Evolutionary conservation across 1,284 basidiomycete species (phyloP).

Genomic region (Cutaneotrichosporon mucoides): DNA sequence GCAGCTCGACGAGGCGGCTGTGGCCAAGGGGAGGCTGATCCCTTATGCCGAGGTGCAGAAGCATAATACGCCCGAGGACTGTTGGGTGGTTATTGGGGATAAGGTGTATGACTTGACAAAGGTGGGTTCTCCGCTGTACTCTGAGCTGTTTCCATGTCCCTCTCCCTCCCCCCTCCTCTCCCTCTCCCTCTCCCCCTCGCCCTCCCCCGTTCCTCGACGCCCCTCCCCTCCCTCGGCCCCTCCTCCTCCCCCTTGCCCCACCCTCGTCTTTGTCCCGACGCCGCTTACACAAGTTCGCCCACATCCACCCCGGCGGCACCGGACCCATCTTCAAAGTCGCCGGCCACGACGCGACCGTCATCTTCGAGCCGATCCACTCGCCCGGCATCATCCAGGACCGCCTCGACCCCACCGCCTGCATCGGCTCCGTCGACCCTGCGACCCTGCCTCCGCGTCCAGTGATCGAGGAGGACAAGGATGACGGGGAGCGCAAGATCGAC

Average conservation of each 20-base stretch:
- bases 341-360: slow-evolving; percentile 42
- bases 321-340: slow-evolving; percentile 37
- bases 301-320: slow-evolving; percentile 44
- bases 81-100: slow-evolving; percentile 77
- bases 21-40: slow-evolving; percentile 31
- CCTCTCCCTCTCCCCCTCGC: background rate
- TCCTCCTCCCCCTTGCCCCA: too few species aligned
- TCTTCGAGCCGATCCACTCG: slow-evolving; percentile 46
- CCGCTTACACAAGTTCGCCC: slow-evolving; percentile 31
- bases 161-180: background rate
- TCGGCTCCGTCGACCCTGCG: slow-evolving; percentile 28
- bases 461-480: slow-evolving; percentile 11
- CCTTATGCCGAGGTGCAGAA: slow-evolving; percentile 55
- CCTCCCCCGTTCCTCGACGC: too few species aligned
- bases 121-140: slow-evolving; percentile 49
- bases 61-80: slow-evolving; percentile 55
- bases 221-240: background rate
- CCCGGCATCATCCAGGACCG: slow-evolving; percentile 46
- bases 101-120: slow-evolving; percentile 60
- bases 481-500: slow-evolving; percentile 29
- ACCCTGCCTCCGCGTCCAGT: slow-evolving; percentile 24
- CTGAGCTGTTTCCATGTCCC: background rate
- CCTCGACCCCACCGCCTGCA: slow-evolving; percentile 27
- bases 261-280: too few species aligned
- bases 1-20: background rate